phyloP scores from a whole-genome alignment of 1,284 basidiomycete genomes.

The Tetrapyrgos nigripes region DNA sequence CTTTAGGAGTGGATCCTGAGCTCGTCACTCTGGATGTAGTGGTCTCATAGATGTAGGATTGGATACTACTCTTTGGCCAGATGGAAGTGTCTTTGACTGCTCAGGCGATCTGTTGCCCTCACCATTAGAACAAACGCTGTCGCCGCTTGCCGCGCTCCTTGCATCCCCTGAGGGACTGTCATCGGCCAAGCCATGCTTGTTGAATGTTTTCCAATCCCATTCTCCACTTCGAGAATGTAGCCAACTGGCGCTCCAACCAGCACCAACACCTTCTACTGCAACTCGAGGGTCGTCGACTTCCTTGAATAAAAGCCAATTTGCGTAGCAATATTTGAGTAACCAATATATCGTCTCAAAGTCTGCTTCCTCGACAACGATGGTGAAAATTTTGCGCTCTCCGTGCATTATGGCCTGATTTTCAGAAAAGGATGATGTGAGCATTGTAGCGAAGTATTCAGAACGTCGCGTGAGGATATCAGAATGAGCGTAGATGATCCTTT shows the following conservation, averaged over 20 bases:
- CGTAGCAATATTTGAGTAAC: slow-evolving; percentile 84
- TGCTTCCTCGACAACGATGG: slow-evolving; percentile 80
- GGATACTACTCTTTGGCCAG: slow-evolving; percentile 9
- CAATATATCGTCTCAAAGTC: slow-evolving; percentile 86
- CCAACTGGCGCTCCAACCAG: slow-evolving; percentile 69
- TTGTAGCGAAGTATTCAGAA: slow-evolving; percentile 83
- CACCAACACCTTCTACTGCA: slow-evolving; percentile 66
- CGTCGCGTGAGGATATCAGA: slow-evolving; percentile 75
- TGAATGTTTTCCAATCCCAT: slow-evolving; percentile 75
- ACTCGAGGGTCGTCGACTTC: slow-evolving; percentile 69
- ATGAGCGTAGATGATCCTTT: slow-evolving; percentile 82
- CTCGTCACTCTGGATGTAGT: neutral
- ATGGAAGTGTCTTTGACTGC: slow-evolving; percentile 35
- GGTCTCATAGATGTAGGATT: slow-evolving; percentile 18
- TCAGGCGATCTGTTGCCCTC: slow-evolving; percentile 34
- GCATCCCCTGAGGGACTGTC: slow-evolving; percentile 46
- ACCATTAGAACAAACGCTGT: slow-evolving; percentile 43
- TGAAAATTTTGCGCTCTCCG: slow-evolving; percentile 65
- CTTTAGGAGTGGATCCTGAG: slow-evolving; percentile 18
- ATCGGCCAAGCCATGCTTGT: slow-evolving; percentile 46
- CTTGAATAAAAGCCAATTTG: slow-evolving; percentile 73
- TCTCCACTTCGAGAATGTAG: slow-evolving; percentile 57
- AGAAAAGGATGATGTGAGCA: slow-evolving; percentile 76
- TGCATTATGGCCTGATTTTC: slow-evolving; percentile 52
- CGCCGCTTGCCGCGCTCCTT: slow-evolving; percentile 58